Percentiles rank a stretch among this genome's conserved stretches.
phyloP scores from a whole-genome alignment of 2,329 filamentous ascomycete species.

The Penicillium janthinellum region DNA sequence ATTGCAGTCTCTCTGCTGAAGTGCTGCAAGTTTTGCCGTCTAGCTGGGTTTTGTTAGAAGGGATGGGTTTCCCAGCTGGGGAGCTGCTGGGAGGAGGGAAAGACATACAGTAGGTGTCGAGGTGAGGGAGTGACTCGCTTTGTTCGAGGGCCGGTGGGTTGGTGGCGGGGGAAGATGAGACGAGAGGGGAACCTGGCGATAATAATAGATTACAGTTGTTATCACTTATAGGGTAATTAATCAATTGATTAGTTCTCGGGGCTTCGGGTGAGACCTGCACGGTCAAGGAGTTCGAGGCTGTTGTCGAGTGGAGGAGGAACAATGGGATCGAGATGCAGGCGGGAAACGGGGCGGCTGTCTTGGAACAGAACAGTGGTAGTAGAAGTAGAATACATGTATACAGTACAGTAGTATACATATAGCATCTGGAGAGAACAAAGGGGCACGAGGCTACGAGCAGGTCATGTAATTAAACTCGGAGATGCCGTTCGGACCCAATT shows the following conservation, averaged over 20 bases:
- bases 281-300: background rate
- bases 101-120: background rate
- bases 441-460: too few relatives aligned
- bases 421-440: too few relatives aligned
- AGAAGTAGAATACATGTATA: too few relatives aligned
- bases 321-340: too few relatives aligned
- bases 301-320: too few relatives aligned
- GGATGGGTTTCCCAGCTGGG: background rate
- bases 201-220: background rate
- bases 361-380: too few relatives aligned
- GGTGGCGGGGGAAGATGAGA: slow-evolving; percentile 1
- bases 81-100: background rate
- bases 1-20: background rate
- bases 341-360: too few relatives aligned
- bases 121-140: background rate
- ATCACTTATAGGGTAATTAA: background rate
- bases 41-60: background rate
- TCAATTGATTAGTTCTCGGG: background rate
- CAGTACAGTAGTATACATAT: too few relatives aligned
- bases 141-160: background rate
- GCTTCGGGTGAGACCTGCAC: slow-evolving; percentile 1
- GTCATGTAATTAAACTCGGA: too few relatives aligned
- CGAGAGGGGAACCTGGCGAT: background rate
- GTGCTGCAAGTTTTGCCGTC: background rate
- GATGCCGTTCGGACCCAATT: too few relatives aligned